Conservation (phyloP, 2,329 filamentous ascomycete genomes). For the Botryotinia globosa region DNA sequence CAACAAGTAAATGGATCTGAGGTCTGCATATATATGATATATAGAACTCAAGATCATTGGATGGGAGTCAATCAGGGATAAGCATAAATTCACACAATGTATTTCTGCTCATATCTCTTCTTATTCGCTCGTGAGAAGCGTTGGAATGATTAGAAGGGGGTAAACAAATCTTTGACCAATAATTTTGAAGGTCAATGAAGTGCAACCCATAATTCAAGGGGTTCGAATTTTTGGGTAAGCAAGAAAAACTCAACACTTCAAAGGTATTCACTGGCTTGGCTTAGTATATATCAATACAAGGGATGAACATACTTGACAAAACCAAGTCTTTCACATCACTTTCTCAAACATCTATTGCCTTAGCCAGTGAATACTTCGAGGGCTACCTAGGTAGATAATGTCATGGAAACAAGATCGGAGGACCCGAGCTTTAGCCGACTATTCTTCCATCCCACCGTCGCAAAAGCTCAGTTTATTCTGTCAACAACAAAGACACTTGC, state of each 20-base stretch:
- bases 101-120: neutral
- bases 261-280: neutral
- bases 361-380: neutral
- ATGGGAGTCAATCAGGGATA: neutral
- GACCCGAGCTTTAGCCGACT: neutral
- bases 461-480: neutral
- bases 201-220: neutral
- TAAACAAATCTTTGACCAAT: fast-evolving
- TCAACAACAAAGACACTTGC: neutral
- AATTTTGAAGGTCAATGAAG: neutral
- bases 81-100: neutral
- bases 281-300: neutral
- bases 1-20: fast-evolving
- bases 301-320: neutral
- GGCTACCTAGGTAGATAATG: neutral
- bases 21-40: neutral
- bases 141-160: neutral
- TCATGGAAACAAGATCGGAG: neutral
- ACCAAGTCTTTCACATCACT: neutral
- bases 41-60: neutral
- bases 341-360: fast-evolving
- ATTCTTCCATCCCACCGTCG: neutral
- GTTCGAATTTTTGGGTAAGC: neutral
- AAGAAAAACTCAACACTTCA: neutral
- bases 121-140: fast-evolving